Evolutionary conservation across 2,329 filamentous ascomycete genomes (phyloP), one percentile per base, ranked within the genome.

Genomic region (Acephala macrosclerotiorum): DNA sequence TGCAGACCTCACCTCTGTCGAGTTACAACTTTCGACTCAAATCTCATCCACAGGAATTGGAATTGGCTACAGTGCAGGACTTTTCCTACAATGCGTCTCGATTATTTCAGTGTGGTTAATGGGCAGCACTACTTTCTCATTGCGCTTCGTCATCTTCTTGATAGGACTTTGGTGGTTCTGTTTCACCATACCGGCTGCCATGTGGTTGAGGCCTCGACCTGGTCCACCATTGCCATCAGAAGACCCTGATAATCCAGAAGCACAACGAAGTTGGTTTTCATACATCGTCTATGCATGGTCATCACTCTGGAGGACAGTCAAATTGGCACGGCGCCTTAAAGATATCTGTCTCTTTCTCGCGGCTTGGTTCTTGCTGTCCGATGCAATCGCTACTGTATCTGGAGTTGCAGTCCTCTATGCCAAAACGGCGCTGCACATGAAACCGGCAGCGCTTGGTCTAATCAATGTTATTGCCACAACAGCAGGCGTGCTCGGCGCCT

Each of bases 401-500:
- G 95, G 94, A 16, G 98, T 96, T 0, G 96, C 96, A 0, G 94
- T 98, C 33, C 84, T 99, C 11, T 99, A 97, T 77, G 96, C 95
- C 47, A 98, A 98, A 80, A 98, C 95, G 0, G 89, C 94, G 69
- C 83, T 99, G 11, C 88, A 91, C 70, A 99, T 99, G 96, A 86
- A 90, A 65, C 90, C 94, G 0, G 93, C 93, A 78, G 92, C 92
- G 2, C 81, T 99, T 26, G 96, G 93, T 6, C 84, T 98, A 76
- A 97, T 99, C 77, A 97, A 94, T 74, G 93, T 98, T 61, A 94
- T 97, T 71, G 92, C 91, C 40, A 98, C 95, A 14, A 80, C 91
- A 49, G 89, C 89, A 6, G 96, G 96, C 33, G 91, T 98, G 12
- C 80, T 92, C 9, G 96, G 96, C 20, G 96, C 96, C 0, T 95